Conservation (phyloP, 345 rosid species). For the Xanthoceras sorbifolium region DNA sequence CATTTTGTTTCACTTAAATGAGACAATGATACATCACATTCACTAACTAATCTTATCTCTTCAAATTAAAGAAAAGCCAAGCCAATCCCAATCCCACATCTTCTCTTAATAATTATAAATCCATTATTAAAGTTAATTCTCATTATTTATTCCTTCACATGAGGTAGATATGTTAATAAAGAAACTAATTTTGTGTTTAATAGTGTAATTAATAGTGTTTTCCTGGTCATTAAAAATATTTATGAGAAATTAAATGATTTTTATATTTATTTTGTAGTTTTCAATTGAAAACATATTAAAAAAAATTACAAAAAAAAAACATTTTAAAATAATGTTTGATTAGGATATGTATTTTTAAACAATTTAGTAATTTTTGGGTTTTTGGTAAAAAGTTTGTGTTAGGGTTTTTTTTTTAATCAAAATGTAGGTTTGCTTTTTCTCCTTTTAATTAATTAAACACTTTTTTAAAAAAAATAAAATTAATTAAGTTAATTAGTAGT, state of each 20-base stretch:
- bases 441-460: not conserved
- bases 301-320: no score
- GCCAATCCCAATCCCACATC: not conserved
- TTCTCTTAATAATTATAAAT: slow-evolving; percentile 9
- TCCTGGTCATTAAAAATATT: no score
- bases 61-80: not conserved
- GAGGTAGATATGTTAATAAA: no score
- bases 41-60: slow-evolving; percentile 4
- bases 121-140: not conserved
- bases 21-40: slow-evolving; percentile 6
- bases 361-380: no score
- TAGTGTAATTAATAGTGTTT: not conserved
- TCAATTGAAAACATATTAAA: no score
- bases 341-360: no score
- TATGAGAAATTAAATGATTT: no score
- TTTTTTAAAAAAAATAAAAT: no score
- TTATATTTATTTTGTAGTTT: no score
- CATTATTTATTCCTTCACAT: not conserved
- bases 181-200: not conserved
- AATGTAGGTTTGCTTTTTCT: not conserved
- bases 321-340: no score
- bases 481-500: not conserved
- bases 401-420: not conserved
- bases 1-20: slow-evolving; percentile 5
- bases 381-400: no score